These are phyloP conservation scores for Hypoxylon sp. DNA, from an alignment of 2,329 filamentous ascomycete species.

Conservation along the genomic window DNA sequence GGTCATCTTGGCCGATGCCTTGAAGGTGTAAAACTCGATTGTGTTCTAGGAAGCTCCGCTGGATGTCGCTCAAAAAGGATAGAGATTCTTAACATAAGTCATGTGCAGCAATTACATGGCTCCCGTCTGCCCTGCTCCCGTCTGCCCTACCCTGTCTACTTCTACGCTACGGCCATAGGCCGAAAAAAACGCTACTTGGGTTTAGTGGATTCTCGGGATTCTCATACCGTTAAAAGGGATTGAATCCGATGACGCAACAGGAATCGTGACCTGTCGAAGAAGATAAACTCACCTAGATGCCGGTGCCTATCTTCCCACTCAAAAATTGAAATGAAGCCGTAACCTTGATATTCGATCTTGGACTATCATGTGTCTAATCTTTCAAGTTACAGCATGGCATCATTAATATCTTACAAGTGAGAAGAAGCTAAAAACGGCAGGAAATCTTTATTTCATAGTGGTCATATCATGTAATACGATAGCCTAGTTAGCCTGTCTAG, in stretches of 20 bases:
- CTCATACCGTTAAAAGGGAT: not conserved
- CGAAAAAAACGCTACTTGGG: not conserved
- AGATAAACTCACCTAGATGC: no score
- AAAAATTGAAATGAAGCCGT: no score
- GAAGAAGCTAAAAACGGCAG: not conserved
- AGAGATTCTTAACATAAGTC: not conserved
- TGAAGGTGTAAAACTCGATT: not conserved
- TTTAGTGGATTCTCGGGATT: not conserved
- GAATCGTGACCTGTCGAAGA: not conserved
- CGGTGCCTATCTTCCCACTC: no score
- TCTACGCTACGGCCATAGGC: constrained; percentile 8
- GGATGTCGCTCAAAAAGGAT: not conserved
- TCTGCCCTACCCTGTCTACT: no score
- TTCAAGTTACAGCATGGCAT: not conserved
- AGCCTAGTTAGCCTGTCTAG: constrained; percentile 1
- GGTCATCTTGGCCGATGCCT: constrained; percentile 50
- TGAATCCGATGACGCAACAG: not conserved
- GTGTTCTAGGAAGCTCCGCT: not conserved
- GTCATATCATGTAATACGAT: not conserved
- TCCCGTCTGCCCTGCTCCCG: no score
- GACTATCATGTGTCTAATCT: not conserved
- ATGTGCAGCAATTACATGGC: not conserved
- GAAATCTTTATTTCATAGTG: not conserved
- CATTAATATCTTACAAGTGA: not conserved
- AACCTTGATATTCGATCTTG: not conserved